Conservation (phyloP, 768 basidiomycete genomes). For the Termitomyces titanicus region DNA sequence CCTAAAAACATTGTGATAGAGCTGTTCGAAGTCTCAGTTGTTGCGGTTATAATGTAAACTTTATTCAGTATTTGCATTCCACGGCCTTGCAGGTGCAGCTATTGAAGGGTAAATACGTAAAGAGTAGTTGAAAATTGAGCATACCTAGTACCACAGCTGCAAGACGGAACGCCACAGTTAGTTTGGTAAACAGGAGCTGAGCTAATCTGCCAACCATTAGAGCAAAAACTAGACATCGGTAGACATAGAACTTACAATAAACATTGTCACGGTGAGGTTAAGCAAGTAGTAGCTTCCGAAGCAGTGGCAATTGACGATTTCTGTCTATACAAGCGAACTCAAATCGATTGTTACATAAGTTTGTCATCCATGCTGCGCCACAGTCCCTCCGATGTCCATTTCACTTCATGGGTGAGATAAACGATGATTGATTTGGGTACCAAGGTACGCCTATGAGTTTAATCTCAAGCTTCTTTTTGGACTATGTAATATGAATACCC, state of each 20-base stretch:
- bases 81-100: constrained; percentile 61
- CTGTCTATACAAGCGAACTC: too few relatives aligned
- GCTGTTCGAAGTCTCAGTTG: not conserved
- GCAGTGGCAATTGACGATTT: not conserved
- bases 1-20: not conserved
- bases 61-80: constrained; percentile 59
- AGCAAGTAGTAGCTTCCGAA: not conserved
- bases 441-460: too few relatives aligned
- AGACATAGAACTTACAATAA: not conserved
- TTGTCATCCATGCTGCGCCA: too few relatives aligned
- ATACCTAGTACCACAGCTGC: constrained; percentile 50
- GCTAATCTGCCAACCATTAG: constrained; percentile 20
- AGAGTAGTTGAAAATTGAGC: constrained; percentile 8
- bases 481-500: too few relatives aligned
- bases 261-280: not conserved
- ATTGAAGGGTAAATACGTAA: not conserved
- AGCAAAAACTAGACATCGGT: not conserved
- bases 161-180: constrained; percentile 43
- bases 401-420: too few relatives aligned
- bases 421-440: too few relatives aligned
- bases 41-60: not conserved
- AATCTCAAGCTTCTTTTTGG: too few relatives aligned
- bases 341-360: too few relatives aligned
- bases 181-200: constrained; percentile 37
- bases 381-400: too few relatives aligned